Percentiles rank a stretch among this genome's conserved stretches.
These are phyloP conservation scores for Scheffersomyces stipitis DNA, from an alignment of 805 yeast species.

Conservation along the genomic window DNA sequence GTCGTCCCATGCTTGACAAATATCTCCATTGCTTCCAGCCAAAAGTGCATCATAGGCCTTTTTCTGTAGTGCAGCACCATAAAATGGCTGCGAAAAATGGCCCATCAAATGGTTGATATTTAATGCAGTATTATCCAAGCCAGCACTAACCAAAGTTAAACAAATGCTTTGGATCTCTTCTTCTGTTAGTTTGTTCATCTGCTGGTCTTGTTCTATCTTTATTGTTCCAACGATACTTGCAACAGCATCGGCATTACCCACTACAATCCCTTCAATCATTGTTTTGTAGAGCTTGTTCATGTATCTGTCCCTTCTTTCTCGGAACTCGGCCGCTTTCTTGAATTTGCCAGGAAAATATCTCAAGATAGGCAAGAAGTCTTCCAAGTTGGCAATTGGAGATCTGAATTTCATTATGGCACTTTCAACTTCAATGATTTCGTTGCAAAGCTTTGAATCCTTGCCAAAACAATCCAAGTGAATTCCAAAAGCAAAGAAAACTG, in stretches of 20 bases:
- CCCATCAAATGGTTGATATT: conserved; percentile 62
- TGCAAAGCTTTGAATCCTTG: conserved; percentile 37
- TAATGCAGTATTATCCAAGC: conserved; percentile 69
- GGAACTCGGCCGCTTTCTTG: conserved; percentile 17
- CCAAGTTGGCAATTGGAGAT: conserved; percentile 55
- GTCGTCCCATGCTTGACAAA: conserved; percentile 34
- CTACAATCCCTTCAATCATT: conserved; percentile 15
- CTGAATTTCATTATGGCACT: conserved; percentile 55
- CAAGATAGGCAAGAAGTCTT: conserved; percentile 53
- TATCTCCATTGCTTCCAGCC: conserved; percentile 19
- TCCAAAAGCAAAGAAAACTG: conserved; percentile 55
- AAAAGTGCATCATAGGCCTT: conserved; percentile 44
- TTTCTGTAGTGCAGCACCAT: conserved; percentile 41
- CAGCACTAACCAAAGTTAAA: conserved; percentile 77
- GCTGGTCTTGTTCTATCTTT: not conserved
- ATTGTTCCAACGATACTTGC: conserved; percentile 34
- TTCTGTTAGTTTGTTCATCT: conserved; percentile 11
- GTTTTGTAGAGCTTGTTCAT: conserved; percentile 35
- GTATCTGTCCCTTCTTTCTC: conserved; percentile 49
- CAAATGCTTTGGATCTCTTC: conserved; percentile 60
- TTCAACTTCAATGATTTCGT: conserved; percentile 56
- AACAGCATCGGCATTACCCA: conserved; percentile 18
- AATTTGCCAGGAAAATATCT: conserved; percentile 26
- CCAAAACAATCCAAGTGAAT: conserved; percentile 43
- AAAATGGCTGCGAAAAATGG: conserved; percentile 47